A percentile compares a stretch with the other conserved stretches of the same genome.
These are phyloP conservation scores for Fraxinus anomala DNA, from an alignment of 257 asterid genomes.

Conservation along the genomic window DNA sequence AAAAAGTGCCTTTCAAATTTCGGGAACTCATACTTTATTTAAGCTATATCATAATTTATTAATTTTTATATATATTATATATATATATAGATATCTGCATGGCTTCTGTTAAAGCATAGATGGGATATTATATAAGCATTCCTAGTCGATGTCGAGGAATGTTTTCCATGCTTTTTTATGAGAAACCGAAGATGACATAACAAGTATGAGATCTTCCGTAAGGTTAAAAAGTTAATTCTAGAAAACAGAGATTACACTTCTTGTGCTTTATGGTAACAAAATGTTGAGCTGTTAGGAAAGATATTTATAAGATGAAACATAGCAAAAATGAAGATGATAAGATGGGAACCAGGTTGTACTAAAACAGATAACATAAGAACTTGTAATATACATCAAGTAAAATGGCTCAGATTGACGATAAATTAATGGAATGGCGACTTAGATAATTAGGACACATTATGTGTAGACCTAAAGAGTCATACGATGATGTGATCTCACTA, in stretches of 20 bases:
- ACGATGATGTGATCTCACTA: background rate
- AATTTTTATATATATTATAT: too few species aligned
- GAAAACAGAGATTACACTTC: background rate
- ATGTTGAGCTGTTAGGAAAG: background rate
- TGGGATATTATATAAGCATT: background rate
- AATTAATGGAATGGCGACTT: background rate
- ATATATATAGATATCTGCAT: too few species aligned
- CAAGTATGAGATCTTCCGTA: background rate
- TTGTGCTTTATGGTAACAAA: background rate
- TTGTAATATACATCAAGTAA: background rate
- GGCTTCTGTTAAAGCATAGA: too few species aligned
- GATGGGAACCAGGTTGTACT: background rate
- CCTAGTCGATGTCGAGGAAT: background rate
- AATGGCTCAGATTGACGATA: background rate
- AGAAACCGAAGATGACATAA: background rate
- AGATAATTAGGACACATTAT: background rate
- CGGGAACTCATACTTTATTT: background rate
- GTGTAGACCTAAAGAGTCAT: background rate
- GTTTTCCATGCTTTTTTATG: background rate
- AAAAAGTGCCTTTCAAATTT: background rate
- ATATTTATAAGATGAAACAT: background rate
- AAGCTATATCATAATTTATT: background rate
- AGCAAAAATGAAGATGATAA: background rate
- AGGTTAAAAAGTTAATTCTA: background rate
- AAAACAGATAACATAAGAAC: background rate